Conservation (phyloP, 768 basidiomycete genomes). For the Hygrophoropsis aurantiaca region DNA sequence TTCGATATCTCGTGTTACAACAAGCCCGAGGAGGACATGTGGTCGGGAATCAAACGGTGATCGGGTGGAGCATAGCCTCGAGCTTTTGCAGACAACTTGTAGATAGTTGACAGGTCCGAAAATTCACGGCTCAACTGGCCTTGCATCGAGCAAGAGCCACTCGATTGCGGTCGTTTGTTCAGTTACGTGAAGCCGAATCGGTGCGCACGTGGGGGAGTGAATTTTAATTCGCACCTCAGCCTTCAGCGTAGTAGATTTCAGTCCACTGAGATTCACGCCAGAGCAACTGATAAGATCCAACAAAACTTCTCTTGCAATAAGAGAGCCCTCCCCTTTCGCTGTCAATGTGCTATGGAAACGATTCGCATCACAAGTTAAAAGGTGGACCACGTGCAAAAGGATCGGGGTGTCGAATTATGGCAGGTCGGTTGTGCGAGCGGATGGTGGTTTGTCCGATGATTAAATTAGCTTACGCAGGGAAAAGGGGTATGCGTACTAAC, state of each 20-base stretch:
- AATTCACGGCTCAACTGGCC: too few species aligned
- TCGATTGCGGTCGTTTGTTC: constrained; percentile 49
- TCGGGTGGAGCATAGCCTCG: too few species aligned
- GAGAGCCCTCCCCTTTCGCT: constrained; percentile 59
- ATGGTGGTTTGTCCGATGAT: constrained; percentile 44
- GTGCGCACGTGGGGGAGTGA: constrained; percentile 18
- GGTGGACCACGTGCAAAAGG: constrained; percentile 64
- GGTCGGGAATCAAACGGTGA: too few species aligned
- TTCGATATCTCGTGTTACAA: too few species aligned
- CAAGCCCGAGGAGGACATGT: too few species aligned
- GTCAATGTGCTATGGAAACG: constrained; percentile 56
- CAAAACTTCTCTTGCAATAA: constrained; percentile 62
- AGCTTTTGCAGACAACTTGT: too few species aligned
- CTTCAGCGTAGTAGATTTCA: constrained; percentile 51
- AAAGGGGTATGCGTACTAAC: constrained; percentile 26
- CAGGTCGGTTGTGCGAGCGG: constrained; percentile 10
- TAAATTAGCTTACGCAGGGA: constrained; percentile 50
- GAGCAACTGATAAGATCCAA: constrained; percentile 64
- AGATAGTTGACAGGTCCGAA: too few species aligned
- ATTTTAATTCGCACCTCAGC: constrained; percentile 27
- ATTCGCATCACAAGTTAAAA: constrained; percentile 58
- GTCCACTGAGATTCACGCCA: constrained; percentile 55
- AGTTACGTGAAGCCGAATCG: neutral
- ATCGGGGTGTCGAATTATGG: constrained; percentile 34
- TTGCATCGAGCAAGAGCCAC: constrained; percentile 59